Percentiles rank a stretch among this genome's conserved stretches.
phyloP scores from a whole-genome alignment of 495 filamentous ascomycete genomes.

The Extremus antarcticus region DNA sequence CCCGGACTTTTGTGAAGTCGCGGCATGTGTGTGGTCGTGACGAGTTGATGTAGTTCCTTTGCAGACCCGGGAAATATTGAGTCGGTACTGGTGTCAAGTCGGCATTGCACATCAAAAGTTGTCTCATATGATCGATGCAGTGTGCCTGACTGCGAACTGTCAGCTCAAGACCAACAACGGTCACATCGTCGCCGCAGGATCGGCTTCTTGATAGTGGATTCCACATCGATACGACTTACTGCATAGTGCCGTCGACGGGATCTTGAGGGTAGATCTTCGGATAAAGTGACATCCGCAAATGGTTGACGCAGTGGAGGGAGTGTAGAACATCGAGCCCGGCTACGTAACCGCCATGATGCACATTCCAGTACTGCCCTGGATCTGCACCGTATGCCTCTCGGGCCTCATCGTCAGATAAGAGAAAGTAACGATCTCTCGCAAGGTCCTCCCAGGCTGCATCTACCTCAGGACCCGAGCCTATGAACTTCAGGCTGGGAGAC shows the following conservation, averaged over 20 bases:
- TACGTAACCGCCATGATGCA: conserved; percentile 11
- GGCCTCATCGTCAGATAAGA: conserved; percentile 9
- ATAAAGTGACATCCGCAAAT: conserved; percentile 10
- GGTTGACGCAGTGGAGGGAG: conserved; percentile 12
- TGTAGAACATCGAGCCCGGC: conserved; percentile 13
- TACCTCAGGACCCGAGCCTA: conserved; percentile 2
- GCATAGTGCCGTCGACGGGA: conserved; percentile 3
- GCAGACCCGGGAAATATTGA: conserved; percentile 9
- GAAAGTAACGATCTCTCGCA: conserved; percentile 11
- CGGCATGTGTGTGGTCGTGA: conserved; percentile 10
- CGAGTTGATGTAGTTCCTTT: conserved; percentile 19
- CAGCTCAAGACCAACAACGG: neutral
- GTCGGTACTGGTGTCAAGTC: conserved; percentile 14
- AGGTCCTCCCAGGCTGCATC: conserved; percentile 12
- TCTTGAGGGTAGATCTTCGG: conserved; percentile 9
- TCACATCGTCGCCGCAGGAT: too few species aligned
- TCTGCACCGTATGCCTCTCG: conserved; percentile 3
- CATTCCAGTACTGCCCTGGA: conserved; percentile 7
- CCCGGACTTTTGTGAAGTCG: conserved; percentile 3
- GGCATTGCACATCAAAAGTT: conserved; percentile 7
- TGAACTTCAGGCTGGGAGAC: conserved; percentile 9
- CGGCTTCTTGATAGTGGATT: too few species aligned
- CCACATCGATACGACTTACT: neutral
- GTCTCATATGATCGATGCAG: conserved; percentile 15
- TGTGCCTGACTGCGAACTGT: conserved; percentile 5